Conservation (phyloP, 2,329 filamentous ascomycete species). For the Colletotrichum camelliae region DNA sequence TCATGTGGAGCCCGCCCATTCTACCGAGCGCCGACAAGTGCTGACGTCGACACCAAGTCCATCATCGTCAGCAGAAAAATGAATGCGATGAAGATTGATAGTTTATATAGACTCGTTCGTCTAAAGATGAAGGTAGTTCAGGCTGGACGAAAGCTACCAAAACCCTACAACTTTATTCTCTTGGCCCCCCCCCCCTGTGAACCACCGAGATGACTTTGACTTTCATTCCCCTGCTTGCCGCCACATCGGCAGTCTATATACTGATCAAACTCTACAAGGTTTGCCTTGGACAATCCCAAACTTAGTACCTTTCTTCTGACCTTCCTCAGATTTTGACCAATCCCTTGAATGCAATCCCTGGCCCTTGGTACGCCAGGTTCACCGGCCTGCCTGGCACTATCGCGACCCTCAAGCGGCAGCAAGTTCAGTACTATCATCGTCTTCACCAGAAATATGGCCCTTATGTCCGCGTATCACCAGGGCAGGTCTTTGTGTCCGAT, state of each 20-base stretch:
- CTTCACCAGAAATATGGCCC: not conserved
- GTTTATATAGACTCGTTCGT: not conserved
- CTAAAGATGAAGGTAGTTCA: not conserved
- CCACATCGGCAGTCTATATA: not conserved
- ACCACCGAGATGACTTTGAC: not conserved
- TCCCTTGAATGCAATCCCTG: not conserved
- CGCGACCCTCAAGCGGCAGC: not conserved
- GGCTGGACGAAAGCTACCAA: not conserved
- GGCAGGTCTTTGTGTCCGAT: not conserved
- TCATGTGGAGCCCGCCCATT: not conserved
- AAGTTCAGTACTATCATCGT: not conserved
- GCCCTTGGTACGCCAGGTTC: not conserved
- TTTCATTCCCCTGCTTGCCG: not conserved
- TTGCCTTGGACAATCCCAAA: not conserved
- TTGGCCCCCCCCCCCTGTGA: no score
- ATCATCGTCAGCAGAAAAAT: not conserved
- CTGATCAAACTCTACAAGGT: not conserved
- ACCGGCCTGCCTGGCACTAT: not conserved
- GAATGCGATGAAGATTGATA: not conserved
- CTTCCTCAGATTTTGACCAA: not conserved
- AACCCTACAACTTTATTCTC: not conserved
- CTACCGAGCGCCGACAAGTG: not conserved
- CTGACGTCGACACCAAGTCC: not conserved
- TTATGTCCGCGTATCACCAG: not conserved
- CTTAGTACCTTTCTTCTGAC: not conserved